A percentile compares a stretch with the other conserved stretches of the same genome.
These are phyloP conservation scores for Globisporangium sylvaticum DNA, from an alignment of 352 stramenopile species.

Conservation along the genomic window DNA sequence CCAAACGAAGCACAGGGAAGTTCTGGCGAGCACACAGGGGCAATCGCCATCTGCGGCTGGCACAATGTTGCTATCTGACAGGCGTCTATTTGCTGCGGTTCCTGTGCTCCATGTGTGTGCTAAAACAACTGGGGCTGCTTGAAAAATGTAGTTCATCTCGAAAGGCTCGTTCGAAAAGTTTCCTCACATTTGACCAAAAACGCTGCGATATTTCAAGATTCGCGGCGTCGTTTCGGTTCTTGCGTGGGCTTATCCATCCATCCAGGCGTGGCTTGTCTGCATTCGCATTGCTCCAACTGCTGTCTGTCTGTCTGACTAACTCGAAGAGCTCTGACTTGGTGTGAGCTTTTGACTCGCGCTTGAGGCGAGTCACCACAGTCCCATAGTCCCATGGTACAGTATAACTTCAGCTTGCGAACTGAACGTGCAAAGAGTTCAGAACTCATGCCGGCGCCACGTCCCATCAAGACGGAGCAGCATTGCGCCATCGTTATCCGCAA, in stretches of 20 bases:
- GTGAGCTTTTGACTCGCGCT: neutral
- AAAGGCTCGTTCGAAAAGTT: neutral
- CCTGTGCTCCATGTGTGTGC: neutral
- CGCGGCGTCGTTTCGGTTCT: neutral
- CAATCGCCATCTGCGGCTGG: neutral
- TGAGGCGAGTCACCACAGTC: neutral
- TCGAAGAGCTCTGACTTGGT: neutral
- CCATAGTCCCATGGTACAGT: too few species aligned
- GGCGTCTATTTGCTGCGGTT: neutral
- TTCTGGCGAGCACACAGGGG: too few species aligned
- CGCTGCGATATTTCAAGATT: neutral
- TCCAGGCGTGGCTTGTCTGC: neutral
- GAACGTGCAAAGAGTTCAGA: constrained; percentile 1
- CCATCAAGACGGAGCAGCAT: neutral
- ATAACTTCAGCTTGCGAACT: neutral
- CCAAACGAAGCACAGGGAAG: neutral
- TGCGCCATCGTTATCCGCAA: neutral
- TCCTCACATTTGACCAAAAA: neutral
- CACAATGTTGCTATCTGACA: neutral
- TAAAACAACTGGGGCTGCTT: neutral
- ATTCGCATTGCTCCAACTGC: neutral
- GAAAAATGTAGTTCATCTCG: neutral
- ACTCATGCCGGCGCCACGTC: neutral
- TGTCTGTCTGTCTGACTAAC: neutral
- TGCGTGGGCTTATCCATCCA: neutral